A percentile compares a stretch with the other conserved stretches of the same genome.
Conservation (phyloP, 1,139 yeast genomes). For the Pneumocystis sp. region DNA sequence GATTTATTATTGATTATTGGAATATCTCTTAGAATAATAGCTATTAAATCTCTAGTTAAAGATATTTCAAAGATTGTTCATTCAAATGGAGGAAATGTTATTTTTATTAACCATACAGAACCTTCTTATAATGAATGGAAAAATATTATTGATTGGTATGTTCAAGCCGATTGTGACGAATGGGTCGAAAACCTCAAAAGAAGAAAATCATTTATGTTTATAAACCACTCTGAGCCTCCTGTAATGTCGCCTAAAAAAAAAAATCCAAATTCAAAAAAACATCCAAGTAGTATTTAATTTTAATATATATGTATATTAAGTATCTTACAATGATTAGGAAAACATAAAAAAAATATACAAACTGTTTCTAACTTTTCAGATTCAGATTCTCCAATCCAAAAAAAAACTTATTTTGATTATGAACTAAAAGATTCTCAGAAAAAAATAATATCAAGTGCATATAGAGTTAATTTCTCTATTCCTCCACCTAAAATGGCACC, state of each 20-base stretch:
- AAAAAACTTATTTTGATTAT: not conserved
- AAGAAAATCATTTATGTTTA: slow-evolving; percentile 45
- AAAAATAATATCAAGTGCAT: not conserved
- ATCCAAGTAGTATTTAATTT: not conserved
- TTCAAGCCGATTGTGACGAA: slow-evolving; percentile 64
- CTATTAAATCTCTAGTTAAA: slow-evolving; percentile 50
- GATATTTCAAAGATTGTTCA: slow-evolving; percentile 44
- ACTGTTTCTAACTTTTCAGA: not conserved
- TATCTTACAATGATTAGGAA: not conserved
- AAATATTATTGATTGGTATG: slow-evolving; percentile 51
- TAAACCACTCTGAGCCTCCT: slow-evolving; percentile 26
- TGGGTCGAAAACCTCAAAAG: slow-evolving; percentile 45
- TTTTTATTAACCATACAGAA: slow-evolving; percentile 37
- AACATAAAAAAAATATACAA: not conserved
- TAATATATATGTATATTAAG: not conserved
- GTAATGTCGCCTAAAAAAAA: not conserved
- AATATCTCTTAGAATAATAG: slow-evolving; percentile 59
- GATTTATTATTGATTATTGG: slow-evolving; percentile 59
- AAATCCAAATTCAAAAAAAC: not conserved
- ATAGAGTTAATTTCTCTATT: not conserved
- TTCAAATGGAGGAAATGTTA: slow-evolving; percentile 42
- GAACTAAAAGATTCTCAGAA: not conserved
- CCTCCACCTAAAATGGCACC: not conserved
- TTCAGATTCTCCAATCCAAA: not conserved
- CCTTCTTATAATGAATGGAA: slow-evolving; percentile 32